phyloP scores from a whole-genome alignment of 805 yeast species.

The Spathaspora hagerdaliae region DNA sequence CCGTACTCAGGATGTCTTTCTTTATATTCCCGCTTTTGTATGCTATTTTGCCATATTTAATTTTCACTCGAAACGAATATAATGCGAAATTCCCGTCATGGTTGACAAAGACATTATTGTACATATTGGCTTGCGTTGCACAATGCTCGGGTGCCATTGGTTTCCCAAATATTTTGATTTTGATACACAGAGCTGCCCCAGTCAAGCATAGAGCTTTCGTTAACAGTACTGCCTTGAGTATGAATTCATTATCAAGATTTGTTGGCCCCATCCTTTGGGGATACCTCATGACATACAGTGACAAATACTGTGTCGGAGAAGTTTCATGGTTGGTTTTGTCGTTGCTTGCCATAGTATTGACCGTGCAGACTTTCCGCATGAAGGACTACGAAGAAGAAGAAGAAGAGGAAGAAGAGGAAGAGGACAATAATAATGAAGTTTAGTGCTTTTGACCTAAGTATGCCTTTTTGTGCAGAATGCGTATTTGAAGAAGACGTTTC shows the following conservation, averaged over 20 bases:
- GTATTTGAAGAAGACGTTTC: too few species aligned
- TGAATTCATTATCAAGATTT: slow-evolving; percentile 52
- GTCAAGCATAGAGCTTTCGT: slow-evolving; percentile 54
- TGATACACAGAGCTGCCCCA: slow-evolving; percentile 53
- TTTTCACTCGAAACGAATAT: slow-evolving; percentile 38
- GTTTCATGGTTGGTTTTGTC: slow-evolving; percentile 31
- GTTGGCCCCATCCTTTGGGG: slow-evolving; percentile 60
- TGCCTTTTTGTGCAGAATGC: too few species aligned
- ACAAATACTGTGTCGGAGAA: slow-evolving; percentile 19
- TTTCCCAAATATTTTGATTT: slow-evolving; percentile 49
- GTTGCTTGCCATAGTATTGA: slow-evolving; percentile 14
- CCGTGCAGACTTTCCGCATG: slow-evolving; percentile 20
- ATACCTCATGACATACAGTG: slow-evolving; percentile 27
- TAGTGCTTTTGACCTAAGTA: too few species aligned
- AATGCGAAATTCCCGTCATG: slow-evolving; percentile 22
- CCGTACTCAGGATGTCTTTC: slow-evolving; percentile 39
- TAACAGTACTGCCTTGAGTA: slow-evolving; percentile 54
- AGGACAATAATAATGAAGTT: too few species aligned
- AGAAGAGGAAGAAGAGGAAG: slow-evolving; percentile 10
- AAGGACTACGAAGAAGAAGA: slow-evolving; percentile 25
- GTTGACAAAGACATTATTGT: slow-evolving; percentile 19
- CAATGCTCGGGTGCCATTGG: slow-evolving; percentile 43
- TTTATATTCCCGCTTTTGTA: slow-evolving; percentile 44
- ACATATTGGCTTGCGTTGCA: slow-evolving; percentile 18
- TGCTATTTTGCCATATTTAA: slow-evolving; percentile 42